Evolutionary conservation across 2,329 filamentous ascomycete genomes (phyloP).

Genomic region (Diaporthe batatas): DNA sequence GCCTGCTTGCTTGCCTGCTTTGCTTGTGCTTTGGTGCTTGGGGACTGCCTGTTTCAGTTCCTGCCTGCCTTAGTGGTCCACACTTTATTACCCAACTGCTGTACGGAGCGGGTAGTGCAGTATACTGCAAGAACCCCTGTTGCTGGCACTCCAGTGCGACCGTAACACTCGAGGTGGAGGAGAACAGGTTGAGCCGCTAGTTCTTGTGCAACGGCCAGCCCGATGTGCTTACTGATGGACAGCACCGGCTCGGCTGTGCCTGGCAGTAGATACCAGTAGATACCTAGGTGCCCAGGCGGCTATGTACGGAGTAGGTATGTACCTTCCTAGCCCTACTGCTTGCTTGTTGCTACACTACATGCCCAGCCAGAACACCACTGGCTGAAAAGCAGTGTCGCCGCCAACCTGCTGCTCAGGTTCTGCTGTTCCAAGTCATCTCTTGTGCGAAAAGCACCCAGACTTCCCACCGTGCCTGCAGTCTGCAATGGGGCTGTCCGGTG

Average conservation of each 20-base stretch:
- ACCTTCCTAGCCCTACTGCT: conserved; percentile 14
- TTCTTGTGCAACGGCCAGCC: conserved; percentile 18
- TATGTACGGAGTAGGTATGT: too few relatives aligned
- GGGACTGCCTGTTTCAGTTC: conserved; percentile 24
- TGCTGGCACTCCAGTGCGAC: neutral
- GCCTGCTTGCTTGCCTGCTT: too few relatives aligned
- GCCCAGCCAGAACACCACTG: neutral
- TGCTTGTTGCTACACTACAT: conserved; percentile 5
- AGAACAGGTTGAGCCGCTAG: conserved; percentile 26
- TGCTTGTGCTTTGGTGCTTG: neutral
- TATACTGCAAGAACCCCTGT: neutral
- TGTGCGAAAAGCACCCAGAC: neutral
- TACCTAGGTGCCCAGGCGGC: too few relatives aligned
- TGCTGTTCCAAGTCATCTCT: too few relatives aligned
- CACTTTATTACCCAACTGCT: neutral
- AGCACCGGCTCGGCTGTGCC: neutral
- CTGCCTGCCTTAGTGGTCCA: neutral
- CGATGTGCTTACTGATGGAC: conserved; percentile 22
- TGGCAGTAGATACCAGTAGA: neutral
- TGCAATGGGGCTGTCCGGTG: neutral
- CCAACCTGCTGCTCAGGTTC: too few relatives aligned
- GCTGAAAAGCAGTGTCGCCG: neutral
- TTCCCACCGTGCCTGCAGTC: neutral
- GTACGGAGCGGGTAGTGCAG: neutral
- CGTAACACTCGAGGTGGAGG: conserved; percentile 11